A percentile compares a stretch with the other conserved stretches of the same genome.
phyloP scores from a whole-genome alignment of 2,329 filamentous ascomycete genomes.

The Aspergillus awamori region DNA sequence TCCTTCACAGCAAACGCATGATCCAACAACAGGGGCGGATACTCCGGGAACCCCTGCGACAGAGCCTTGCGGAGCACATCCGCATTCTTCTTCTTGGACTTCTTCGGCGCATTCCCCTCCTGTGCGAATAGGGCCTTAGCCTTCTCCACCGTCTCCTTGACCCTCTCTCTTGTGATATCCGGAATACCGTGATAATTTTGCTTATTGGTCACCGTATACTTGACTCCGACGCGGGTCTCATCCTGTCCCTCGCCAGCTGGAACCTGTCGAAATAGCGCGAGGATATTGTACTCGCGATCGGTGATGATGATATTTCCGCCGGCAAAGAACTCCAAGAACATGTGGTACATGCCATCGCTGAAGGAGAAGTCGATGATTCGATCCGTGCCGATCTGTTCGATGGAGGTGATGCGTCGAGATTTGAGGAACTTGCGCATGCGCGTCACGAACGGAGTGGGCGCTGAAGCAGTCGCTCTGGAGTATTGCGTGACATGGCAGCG shows the following conservation, averaged over 20 bases:
- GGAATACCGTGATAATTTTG: slow-evolving; percentile 82
- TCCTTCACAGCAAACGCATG: slow-evolving; percentile 72
- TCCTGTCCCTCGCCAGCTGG: slow-evolving; percentile 82
- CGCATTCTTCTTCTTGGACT: slow-evolving; percentile 73
- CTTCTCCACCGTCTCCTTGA: slow-evolving; percentile 69
- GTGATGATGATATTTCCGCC: slow-evolving; percentile 94
- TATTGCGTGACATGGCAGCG: slow-evolving; percentile 93
- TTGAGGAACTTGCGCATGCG: slow-evolving; percentile 85
- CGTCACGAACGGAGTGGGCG: slow-evolving; percentile 82
- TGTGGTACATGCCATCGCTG: slow-evolving; percentile 82
- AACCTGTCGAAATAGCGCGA: slow-evolving; percentile 79
- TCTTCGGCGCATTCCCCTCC: slow-evolving; percentile 54
- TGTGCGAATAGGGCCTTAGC: slow-evolving; percentile 52
- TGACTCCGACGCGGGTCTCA: slow-evolving; percentile 72
- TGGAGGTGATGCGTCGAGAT: slow-evolving; percentile 77
- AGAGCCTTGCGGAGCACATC: slow-evolving; percentile 79
- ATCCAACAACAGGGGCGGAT: slow-evolving; percentile 84
- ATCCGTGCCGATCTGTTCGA: slow-evolving; percentile 88
- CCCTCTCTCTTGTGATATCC: slow-evolving; percentile 70
- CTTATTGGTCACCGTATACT: slow-evolving; percentile 77
- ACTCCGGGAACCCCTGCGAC: slow-evolving; percentile 81
- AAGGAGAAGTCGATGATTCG: slow-evolving; percentile 90
- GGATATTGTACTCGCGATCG: slow-evolving; percentile 77
- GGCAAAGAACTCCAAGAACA: slow-evolving; percentile 96
- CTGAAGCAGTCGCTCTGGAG: slow-evolving; percentile 79